phyloP scores from a whole-genome alignment of 2,329 filamentous ascomycete species.

The Harringtonia lauricola region DNA sequence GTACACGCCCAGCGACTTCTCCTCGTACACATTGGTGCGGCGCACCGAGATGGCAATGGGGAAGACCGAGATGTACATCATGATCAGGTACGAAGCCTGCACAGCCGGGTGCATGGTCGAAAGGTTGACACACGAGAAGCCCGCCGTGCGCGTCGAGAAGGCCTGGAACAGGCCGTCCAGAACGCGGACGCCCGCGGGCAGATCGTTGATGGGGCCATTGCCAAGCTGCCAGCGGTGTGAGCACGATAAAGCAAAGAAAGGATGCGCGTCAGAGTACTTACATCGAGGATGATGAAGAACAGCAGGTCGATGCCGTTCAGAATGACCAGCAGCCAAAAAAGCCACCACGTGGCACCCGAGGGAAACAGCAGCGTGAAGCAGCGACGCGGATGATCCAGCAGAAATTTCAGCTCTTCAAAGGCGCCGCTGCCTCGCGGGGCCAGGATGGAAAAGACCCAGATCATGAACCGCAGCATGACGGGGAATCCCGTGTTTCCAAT shows the following conservation, averaged over 20 bases:
- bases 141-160: conserved; percentile 78
- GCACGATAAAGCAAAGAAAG: background rate
- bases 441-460: conserved; percentile 66
- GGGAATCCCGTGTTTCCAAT: conserved; percentile 95
- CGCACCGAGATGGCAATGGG: conserved; percentile 94
- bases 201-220: conserved; percentile 51
- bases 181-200: conserved; percentile 65
- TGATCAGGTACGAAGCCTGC: conserved; percentile 88
- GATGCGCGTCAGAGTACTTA: conserved; percentile 31
- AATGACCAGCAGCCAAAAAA: conserved; percentile 73
- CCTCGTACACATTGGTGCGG: conserved; percentile 92
- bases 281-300: conserved; percentile 87
- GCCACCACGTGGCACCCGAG: conserved; percentile 84
- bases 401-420: conserved; percentile 83
- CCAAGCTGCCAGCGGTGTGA: conserved; percentile 45
- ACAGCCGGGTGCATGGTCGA: conserved; percentile 75
- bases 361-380: conserved; percentile 96
- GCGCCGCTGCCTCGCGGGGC: conserved; percentile 55
- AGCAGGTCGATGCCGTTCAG: conserved; percentile 80
- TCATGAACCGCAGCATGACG: conserved; percentile 85
- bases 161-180: conserved; percentile 87
- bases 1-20: conserved; percentile 72
- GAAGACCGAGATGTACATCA: conserved; percentile 99
- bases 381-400: conserved; percentile 87
- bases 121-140: conserved; percentile 74